Percentiles rank a stretch among this genome's conserved stretches.
phyloP scores from a whole-genome alignment of 345 rosid species.

The Populus davidiana region DNA sequence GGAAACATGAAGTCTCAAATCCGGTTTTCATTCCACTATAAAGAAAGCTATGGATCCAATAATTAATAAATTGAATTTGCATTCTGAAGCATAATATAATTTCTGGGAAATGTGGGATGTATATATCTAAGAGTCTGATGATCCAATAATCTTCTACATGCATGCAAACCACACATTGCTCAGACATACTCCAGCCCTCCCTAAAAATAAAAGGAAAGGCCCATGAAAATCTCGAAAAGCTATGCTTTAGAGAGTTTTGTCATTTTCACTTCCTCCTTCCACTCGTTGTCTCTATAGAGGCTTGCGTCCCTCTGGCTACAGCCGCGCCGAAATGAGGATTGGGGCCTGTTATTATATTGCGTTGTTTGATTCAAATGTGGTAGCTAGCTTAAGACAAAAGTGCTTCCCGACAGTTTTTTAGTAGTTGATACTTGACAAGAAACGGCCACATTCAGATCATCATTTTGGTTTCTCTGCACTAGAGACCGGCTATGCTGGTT shows the following conservation, averaged over 20 bases:
- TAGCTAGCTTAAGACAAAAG: not conserved
- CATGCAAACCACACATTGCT: too few relatives aligned
- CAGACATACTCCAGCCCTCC: not conserved
- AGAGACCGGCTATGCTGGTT: too few relatives aligned
- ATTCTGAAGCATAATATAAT: not conserved
- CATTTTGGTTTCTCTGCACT: not conserved
- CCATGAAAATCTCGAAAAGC: too few relatives aligned
- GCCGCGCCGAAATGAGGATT: too few relatives aligned
- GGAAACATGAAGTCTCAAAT: not conserved
- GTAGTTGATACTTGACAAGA: slow-evolving; percentile 8
- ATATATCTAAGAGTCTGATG: not conserved
- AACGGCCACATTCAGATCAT: slow-evolving; percentile 10
- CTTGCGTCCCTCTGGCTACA: too few relatives aligned
- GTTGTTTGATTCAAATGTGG: too few relatives aligned
- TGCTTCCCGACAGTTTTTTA: not conserved
- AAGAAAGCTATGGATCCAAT: not conserved
- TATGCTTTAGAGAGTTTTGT: too few relatives aligned
- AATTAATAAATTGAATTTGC: not conserved
- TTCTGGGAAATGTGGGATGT: not conserved
- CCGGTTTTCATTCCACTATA: not conserved
- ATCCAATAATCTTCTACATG: not conserved
- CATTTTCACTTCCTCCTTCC: too few relatives aligned
- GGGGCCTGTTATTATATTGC: too few relatives aligned
- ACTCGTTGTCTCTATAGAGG: too few relatives aligned
- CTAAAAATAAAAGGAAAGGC: not conserved